Base-by-base conservation (phyloP, 495 filamentous ascomycete species). In the Trichodelitschia bisporula region DNA sequence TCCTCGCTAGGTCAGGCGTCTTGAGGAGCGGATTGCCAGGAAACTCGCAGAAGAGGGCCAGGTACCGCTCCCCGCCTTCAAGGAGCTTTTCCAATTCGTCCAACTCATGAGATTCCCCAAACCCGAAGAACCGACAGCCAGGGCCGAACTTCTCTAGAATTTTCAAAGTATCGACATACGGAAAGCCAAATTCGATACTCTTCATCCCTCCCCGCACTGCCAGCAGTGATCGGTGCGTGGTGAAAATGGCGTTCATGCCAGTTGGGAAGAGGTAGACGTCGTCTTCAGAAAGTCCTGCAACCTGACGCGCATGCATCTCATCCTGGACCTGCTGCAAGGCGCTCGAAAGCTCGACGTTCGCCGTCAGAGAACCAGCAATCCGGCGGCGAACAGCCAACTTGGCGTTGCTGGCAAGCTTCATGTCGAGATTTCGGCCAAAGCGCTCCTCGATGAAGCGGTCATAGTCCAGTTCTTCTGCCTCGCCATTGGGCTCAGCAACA, bases 231-330 rank as follows among this genome's bases (percentile, higher is more conserved):
- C 72, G 70, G 48, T 95, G 86, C 0, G 72, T 59, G 37, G 79
- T 77, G 51, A 82, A 97, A 14, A 97, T 93, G 20, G 86, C 67
- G 43, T 70, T 91, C 83, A 97, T 97, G 15, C 86, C 86, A 27
- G 63, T 71, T 1, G 89, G 76, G 39, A 75, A 79, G 0, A 95
- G 58, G 40, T 76, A 86, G 20, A 97, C 71, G 47, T 95, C 89
- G 12, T 84, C 66, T 49, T 90, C 80, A 4, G 69, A 68, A 31
- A 93, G 73, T 15, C 66, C 72, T 23, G 60, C 59, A 2, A 77
- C 59, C 2, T 53, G 32, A 26, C 47, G 40, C 5, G 32, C 49
- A 6, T 42, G 39, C 19, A 45, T 37, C 15, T 39, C 24, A 42
- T 58, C 35, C 27, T 36, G 27, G 9, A 51, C 36, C 28, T 53